Evolutionary conservation across 306 rosid genomes (phyloP).

Genomic region (Citrullus mucosospermus): DNA sequence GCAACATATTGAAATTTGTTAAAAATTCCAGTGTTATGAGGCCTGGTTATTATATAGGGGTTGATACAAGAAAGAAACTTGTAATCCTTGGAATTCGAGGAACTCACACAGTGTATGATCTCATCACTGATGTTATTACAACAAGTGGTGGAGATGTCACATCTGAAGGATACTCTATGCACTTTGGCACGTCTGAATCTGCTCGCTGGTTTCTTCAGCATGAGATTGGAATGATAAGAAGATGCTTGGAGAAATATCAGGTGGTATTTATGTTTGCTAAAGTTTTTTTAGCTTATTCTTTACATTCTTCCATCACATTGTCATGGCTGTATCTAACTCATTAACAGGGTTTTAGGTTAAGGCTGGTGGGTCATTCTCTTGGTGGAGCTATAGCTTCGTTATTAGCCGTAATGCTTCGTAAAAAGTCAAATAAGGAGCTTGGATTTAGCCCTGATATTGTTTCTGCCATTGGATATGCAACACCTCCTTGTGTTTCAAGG

Average conservation of each 20-base stretch:
- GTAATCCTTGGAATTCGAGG: slow-evolving; percentile 87
- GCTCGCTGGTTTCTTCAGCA: slow-evolving; percentile 91
- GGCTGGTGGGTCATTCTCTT: slow-evolving; percentile 94
- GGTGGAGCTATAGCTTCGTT: slow-evolving; percentile 93
- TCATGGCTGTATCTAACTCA: slow-evolving; percentile 30
- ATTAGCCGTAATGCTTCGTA: slow-evolving; percentile 72
- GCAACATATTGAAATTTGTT: slow-evolving; percentile 71
- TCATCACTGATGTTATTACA: slow-evolving; percentile 73
- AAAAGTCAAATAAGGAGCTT: slow-evolving; percentile 66
- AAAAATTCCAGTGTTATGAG: slow-evolving; percentile 68
- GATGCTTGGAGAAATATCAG: slow-evolving; percentile 65
- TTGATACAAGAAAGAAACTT: slow-evolving; percentile 64
- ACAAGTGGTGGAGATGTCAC: slow-evolving; percentile 63
- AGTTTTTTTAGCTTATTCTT: slow-evolving; percentile 9
- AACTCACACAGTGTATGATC: slow-evolving; percentile 79
- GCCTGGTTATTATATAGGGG: slow-evolving; percentile 85
- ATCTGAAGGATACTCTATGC: slow-evolving; percentile 78
- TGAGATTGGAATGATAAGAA: slow-evolving; percentile 52
- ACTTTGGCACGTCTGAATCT: slow-evolving; percentile 85
- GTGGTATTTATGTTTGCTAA: slow-evolving; percentile 20
- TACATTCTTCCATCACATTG: slow-evolving; percentile 4
- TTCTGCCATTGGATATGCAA: slow-evolving; percentile 70
- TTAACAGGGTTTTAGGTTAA: slow-evolving; percentile 88
- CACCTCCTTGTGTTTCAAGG: slow-evolving; percentile 84
- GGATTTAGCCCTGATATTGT: slow-evolving; percentile 84